Base-by-base conservation (phyloP, 352 stramenopile species). In the Globisporangium recalcitrans region DNA sequence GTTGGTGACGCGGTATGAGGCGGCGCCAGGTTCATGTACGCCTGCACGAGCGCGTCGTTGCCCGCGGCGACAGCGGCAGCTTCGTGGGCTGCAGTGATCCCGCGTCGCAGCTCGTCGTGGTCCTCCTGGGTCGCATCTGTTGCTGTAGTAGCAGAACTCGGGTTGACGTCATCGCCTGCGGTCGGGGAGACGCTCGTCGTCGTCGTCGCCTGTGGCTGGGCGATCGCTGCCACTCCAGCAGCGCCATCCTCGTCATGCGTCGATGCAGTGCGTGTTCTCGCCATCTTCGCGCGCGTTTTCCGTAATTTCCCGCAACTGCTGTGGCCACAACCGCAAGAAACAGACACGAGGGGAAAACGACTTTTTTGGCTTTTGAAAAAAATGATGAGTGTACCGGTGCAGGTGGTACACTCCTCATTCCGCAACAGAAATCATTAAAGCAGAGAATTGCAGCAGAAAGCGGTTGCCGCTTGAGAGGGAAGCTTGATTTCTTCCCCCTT, bases 31-130 rank as follows among this genome's bases (percentile, higher is more conserved):
- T 62, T 58, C 61, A 67, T 67, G 42, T 67, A 67, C 53, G 61
- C 52, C 31, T 67, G 61, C 44, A 67, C 61, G 32, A 67, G 52
- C 44, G 61, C 52, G 13, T 67, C 61, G 40, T 65, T 52, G 49
- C 52, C 27, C 1, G 49, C 60, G 13, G 49, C 59, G 6, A 51
- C 58, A 3, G 48, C 58, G 10, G 34, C 58, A 22, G 58, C 58
- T 24, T 64, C 58, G 21, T 64, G 46, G 7, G 48, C 36, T 8
- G 47, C 58, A 14, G 24, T 38, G 48, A 62, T 49, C 24, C 57
- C 57, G 14, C 57, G 57, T 16, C 29, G 57, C 11, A 62, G 31
- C n/a, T 27, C 24, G 26, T 57, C 58, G 6, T 64, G 58, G 11
- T 27, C 36, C n/a, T 27, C 36, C n/a, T 52, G 24, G 7, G 19